Conservation (phyloP, 1,284 basidiomycete species). For the Ustilago loliicola region DNA sequence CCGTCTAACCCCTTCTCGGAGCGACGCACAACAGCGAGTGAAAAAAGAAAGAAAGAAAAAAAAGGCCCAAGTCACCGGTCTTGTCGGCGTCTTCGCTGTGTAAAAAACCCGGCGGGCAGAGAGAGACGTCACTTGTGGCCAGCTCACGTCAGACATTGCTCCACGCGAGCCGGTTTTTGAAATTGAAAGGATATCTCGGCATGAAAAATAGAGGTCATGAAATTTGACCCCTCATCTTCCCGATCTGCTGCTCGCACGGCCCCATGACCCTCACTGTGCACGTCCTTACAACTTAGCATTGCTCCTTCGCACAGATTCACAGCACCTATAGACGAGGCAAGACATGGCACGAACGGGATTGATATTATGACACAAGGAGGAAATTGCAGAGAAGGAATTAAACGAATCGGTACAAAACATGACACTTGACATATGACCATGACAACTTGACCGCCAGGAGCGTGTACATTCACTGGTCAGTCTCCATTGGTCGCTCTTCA, state of each 20-base stretch:
- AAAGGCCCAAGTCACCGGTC: too few species aligned
- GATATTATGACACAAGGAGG: conserved; percentile 4
- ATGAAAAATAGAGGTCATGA: not conserved
- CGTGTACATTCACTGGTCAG: conserved; percentile 9
- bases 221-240: not conserved
- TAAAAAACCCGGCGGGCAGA: too few species aligned
- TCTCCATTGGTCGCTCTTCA: conserved; percentile 27
- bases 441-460: too few species aligned
- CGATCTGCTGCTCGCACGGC: not conserved
- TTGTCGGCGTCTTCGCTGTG: too few species aligned
- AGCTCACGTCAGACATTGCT: not conserved
- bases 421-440: too few species aligned
- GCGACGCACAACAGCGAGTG: too few species aligned
- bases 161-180: not conserved
- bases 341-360: conserved; percentile 2
- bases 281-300: not conserved
- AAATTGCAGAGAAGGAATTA: not conserved
- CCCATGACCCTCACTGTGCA: not conserved
- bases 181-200: conserved; percentile 2
- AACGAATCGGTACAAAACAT: not conserved
- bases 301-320: not conserved
- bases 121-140: not conserved
- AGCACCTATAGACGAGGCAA: not conserved
- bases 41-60: too few species aligned
- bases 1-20: too few species aligned